phyloP scores from a whole-genome alignment of 2,329 filamentous ascomycete genomes.

The Colletotrichum chrysophilum region DNA sequence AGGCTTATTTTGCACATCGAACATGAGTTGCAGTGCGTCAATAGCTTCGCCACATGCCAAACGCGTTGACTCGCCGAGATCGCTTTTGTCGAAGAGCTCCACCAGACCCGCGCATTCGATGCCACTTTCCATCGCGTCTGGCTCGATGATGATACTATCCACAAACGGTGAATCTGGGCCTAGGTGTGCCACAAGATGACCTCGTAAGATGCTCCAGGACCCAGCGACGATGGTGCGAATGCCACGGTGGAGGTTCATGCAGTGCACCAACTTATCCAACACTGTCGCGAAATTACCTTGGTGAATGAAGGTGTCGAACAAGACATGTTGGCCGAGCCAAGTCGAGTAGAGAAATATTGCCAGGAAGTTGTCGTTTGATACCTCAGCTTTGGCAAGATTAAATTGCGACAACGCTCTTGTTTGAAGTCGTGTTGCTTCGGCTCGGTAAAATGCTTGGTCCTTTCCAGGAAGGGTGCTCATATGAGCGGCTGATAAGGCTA shows the following conservation, averaged over 20 bases:
- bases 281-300: slow-evolving; percentile 32
- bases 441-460: slow-evolving; percentile 31
- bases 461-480: slow-evolving; percentile 32
- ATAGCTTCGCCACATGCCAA: slow-evolving; percentile 28
- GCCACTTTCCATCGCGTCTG: not conserved
- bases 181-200: not conserved
- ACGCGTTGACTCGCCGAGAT: slow-evolving; percentile 18
- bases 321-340: slow-evolving; percentile 50
- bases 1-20: slow-evolving; percentile 26
- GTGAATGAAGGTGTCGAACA: slow-evolving; percentile 43
- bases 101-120: slow-evolving; percentile 31
- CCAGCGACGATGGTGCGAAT: slow-evolving; percentile 39
- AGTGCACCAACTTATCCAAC: slow-evolving; percentile 41
- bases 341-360: slow-evolving; percentile 49
- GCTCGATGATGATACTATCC: not conserved
- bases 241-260: slow-evolving; percentile 46
- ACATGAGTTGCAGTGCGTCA: slow-evolving; percentile 32
- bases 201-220: not conserved
- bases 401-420: slow-evolving; percentile 46
- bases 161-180: not conserved
- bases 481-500: slow-evolving; percentile 51
- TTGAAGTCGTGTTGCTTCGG: slow-evolving; percentile 48
- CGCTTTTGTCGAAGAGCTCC: slow-evolving; percentile 21
- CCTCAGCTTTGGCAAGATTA: slow-evolving; percentile 32
- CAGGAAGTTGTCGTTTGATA: slow-evolving; percentile 36